phyloP scores from a whole-genome alignment of 2,329 filamentous ascomycete species.

The Colletotrichum liaoningense region DNA sequence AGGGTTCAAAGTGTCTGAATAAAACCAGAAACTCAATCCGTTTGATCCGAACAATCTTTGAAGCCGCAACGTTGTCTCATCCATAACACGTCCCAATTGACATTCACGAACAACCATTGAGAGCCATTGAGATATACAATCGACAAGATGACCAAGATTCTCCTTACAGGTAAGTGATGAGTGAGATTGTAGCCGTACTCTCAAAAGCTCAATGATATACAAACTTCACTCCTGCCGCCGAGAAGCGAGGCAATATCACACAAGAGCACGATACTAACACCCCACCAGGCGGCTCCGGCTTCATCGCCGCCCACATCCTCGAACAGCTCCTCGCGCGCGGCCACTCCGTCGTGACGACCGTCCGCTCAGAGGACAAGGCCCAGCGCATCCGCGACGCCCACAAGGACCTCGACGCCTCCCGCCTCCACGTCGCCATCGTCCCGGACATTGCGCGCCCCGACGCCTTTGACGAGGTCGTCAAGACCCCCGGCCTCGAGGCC shows the following conservation, averaged over 20 bases:
- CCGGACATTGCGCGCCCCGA: slow-evolving; percentile 79
- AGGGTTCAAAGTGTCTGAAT: background rate
- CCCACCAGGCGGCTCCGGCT: slow-evolving; percentile 59
- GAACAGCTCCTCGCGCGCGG: slow-evolving; percentile 63
- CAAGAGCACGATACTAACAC: background rate
- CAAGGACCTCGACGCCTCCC: slow-evolving; percentile 53
- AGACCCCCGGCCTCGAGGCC: slow-evolving; percentile 61
- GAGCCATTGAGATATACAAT: background rate
- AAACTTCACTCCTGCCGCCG: background rate
- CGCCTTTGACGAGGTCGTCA: slow-evolving; percentile 77
- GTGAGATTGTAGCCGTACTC: slow-evolving; percentile 23
- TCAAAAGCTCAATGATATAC: background rate
- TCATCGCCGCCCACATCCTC: slow-evolving; percentile 66
- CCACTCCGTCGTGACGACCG: slow-evolving; percentile 66
- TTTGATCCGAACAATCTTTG: background rate
- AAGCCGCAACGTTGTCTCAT: background rate
- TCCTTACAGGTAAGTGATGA: slow-evolving; percentile 57
- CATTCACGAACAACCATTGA: background rate
- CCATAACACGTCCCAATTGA: background rate
- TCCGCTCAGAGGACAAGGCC: slow-evolving; percentile 66
- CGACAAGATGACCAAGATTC: slow-evolving; percentile 56
- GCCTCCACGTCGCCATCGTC: slow-evolving; percentile 70
- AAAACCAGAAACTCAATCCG: background rate
- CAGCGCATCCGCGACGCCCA: slow-evolving; percentile 61
- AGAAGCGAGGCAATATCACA: background rate